phyloP scores from a whole-genome alignment of 2,329 filamentous ascomycete genomes.

The Coniochaeta ligniaria region DNA sequence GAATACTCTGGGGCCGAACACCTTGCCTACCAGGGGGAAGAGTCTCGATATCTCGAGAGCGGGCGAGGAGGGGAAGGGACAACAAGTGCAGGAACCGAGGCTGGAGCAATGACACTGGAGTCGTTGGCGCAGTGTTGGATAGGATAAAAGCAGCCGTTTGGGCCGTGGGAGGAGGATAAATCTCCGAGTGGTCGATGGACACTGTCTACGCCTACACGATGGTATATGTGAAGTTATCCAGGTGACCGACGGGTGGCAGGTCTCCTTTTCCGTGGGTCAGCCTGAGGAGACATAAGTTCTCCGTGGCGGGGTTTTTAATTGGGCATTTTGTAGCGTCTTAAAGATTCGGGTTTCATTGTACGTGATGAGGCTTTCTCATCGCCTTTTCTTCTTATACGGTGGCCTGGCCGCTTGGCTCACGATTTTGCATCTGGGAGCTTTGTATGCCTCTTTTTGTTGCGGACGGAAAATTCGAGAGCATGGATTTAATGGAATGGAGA shows the following conservation, averaged over 20 bases:
- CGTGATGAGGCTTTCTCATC: neutral
- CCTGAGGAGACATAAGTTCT: neutral
- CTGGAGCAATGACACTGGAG: neutral
- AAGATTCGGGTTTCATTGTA: neutral
- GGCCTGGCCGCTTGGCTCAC: neutral
- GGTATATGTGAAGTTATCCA: neutral
- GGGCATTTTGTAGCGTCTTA: neutral
- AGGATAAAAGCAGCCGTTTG: neutral
- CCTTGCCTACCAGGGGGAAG: neutral
- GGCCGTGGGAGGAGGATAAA: neutral
- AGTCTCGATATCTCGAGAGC: neutral
- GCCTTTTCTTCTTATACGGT: neutral
- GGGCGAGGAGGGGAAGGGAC: neutral
- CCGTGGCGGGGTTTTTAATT: neutral
- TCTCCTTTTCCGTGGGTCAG: neutral
- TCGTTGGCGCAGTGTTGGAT: neutral
- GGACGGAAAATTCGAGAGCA: neutral
- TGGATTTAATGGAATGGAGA: neutral
- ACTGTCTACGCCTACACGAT: neutral
- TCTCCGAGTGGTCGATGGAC: neutral
- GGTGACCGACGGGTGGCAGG: neutral
- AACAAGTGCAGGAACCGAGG: neutral
- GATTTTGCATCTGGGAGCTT: neutral
- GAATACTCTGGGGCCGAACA: neutral
- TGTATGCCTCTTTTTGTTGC: neutral